Evolutionary conservation across 371 early-diverging fungal genomes (phyloP), one percentile per base, ranked within the genome.

Genomic region (Astathelohania contejeani): DNA sequence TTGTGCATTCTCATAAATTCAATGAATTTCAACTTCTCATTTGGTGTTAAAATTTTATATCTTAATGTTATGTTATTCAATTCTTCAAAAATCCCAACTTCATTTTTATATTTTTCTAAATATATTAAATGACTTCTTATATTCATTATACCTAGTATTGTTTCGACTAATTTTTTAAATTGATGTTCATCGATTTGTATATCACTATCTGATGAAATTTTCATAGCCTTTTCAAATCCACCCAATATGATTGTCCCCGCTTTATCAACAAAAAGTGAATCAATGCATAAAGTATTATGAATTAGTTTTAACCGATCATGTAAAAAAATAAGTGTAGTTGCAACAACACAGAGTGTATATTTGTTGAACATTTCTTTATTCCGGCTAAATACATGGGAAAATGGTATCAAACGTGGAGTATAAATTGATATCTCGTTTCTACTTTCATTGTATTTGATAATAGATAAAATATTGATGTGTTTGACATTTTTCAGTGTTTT

Each of bases 191-290:
- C 39, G 43, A 58, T 25, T 43, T 39, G 2, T 50, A 29, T 28
- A 23, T 37, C 16, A 32, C 35, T 40, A 32, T 28, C 28, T 10
- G 12, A 24, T 16, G 7, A 16, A 3, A 22, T 20, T 20, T 50
- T 45, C n/a, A 24, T 56, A 27, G 47, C 18, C n/a, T 51, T 60
- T 40, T 67, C 67, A 52, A 69, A 64, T 25, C 62, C 56, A 24
- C 70, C 56, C 3, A 69, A 28, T 19, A 65, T 23, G 14, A 64
- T 32, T 44, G 49, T 45, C 10, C 70, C 65, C 16, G 28, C 38
- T 35, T 61, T 54, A 40, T 58, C 58, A 14, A 69, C 32, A 49
- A 69, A 62, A 12, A 69, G 48, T 16, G 65, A 53, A 6, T 62
- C 56, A 19, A 51, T 37, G 14, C 25, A 22, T 37, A 69, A 40